These are phyloP conservation scores for Ceratobasidium sp. DNA, from an alignment of 1,284 basidiomycete genomes.

Conservation along the genomic window DNA sequence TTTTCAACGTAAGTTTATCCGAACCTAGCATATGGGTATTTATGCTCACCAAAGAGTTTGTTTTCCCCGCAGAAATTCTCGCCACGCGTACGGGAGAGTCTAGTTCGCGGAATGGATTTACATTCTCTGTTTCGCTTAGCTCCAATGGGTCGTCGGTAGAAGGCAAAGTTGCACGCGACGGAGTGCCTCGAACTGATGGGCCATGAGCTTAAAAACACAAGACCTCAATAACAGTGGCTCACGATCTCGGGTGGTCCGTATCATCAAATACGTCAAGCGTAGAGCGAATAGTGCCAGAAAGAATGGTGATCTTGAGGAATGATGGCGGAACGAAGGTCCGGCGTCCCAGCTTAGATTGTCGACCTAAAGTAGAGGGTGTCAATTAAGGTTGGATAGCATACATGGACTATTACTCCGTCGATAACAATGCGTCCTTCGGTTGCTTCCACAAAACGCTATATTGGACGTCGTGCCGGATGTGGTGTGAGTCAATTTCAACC, in stretches of 20 bases:
- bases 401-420: conserved; percentile 60
- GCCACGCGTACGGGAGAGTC: conserved; percentile 85
- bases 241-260: conserved; percentile 86
- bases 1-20: background rate
- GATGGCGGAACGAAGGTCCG: conserved; percentile 86
- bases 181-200: conserved; percentile 77
- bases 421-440: conserved; percentile 82
- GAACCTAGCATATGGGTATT: background rate
- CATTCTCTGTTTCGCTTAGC: conserved; percentile 64
- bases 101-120: conserved; percentile 85
- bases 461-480: too few relatives aligned
- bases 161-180: conserved; percentile 87
- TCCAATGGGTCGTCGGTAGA: conserved; percentile 56
- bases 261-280: conserved; percentile 89
- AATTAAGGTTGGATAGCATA: background rate
- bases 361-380: conserved; percentile 48
- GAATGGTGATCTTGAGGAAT: conserved; percentile 93
- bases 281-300: conserved; percentile 85
- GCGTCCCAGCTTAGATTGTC: conserved; percentile 87
- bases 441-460: conserved; percentile 96
- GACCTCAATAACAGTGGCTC: conserved; percentile 45
- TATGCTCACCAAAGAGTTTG: conserved; percentile 67
- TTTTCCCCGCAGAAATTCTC: conserved; percentile 91
- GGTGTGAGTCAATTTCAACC: background rate
- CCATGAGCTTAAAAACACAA: too few relatives aligned